These are phyloP conservation scores for Piloderma croceum DNA, from an alignment of 768 basidiomycete genomes.

Conservation along the genomic window DNA sequence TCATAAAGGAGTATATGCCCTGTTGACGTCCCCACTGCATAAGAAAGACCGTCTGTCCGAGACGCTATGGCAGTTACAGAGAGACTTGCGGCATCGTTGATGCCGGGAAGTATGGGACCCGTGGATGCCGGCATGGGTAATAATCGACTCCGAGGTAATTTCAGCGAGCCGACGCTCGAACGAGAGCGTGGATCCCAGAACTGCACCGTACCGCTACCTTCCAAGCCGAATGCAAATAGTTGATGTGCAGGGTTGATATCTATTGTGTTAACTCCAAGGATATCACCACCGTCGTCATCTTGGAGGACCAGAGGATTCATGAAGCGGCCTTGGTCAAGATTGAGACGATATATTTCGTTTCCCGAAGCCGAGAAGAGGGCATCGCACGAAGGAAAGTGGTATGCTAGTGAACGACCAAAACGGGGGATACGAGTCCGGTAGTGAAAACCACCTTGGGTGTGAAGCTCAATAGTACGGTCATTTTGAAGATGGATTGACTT, in stretches of 20 bases:
- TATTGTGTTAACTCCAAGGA: conserved; percentile 82
- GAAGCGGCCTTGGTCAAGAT: conserved; percentile 92
- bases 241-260: conserved; percentile 94
- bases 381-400: conserved; percentile 93
- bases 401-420: conserved; percentile 87
- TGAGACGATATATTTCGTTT: conserved; percentile 85
- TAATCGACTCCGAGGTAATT: conserved; percentile 52
- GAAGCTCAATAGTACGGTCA: conserved; percentile 90
- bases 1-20: conserved; percentile 95
- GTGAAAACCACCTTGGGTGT: conserved; percentile 90
- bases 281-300: conserved; percentile 42
- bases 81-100: conserved; percentile 34
- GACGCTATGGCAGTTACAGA: conserved; percentile 84
- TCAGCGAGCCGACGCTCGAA: conserved; percentile 61
- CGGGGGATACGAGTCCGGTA: conserved; percentile 91
- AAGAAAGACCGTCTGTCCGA: conserved; percentile 82
- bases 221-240: conserved; percentile 82
- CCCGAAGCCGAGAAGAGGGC: conserved; percentile 81
- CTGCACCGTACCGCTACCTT: conserved; percentile 82
- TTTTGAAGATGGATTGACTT: conserved; percentile 96
- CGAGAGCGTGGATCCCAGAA: conserved; percentile 96
- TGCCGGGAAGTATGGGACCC: conserved; percentile 24
- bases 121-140: conserved; percentile 32
- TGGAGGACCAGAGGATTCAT: conserved; percentile 71
- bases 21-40: conserved; percentile 92